Percentiles rank a stretch among this genome's conserved stretches.
phyloP scores from a whole-genome alignment of 257 asterid genomes.

The Penstemon newberryi region DNA sequence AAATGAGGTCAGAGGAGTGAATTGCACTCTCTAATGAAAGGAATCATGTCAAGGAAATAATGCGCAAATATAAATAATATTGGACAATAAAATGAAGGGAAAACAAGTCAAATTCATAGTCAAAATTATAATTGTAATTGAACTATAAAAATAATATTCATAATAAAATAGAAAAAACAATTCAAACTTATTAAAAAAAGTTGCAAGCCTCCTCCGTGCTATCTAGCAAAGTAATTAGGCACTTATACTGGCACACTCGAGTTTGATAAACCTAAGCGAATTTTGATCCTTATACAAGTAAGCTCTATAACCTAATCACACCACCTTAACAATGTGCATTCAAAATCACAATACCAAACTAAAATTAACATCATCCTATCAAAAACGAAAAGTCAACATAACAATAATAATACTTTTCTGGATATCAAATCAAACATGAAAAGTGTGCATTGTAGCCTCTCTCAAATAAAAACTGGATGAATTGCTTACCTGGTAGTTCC shows the following conservation, averaged over 20 bases:
- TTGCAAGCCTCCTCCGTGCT: no score
- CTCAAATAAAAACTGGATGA: background rate
- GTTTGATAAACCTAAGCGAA: no score
- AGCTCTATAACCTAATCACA: no score
- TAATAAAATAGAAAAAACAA: background rate
- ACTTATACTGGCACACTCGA: no score
- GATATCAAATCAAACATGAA: conserved; percentile 5
- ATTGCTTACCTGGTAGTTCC: conserved; percentile 83
- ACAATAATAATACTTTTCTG: background rate
- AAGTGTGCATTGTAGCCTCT: conserved; percentile 6
- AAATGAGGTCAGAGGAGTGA: background rate
- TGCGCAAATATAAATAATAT: background rate
- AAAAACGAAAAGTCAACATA: background rate
- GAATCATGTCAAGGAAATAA: background rate
- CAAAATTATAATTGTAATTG: background rate
- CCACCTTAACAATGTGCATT: background rate
- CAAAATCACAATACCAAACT: conserved; percentile 8
- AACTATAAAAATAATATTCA: background rate
- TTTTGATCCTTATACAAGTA: no score
- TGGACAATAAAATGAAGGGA: background rate
- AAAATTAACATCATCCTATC: background rate
- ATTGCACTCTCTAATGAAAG: background rate
- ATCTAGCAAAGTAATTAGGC: no score
- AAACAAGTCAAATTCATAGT: background rate
- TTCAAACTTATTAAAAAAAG: background rate